A percentile compares a stretch with the other conserved stretches of the same genome.
Conservation (phyloP, 768 basidiomycete species). For the Pisolithus sp. region DNA sequence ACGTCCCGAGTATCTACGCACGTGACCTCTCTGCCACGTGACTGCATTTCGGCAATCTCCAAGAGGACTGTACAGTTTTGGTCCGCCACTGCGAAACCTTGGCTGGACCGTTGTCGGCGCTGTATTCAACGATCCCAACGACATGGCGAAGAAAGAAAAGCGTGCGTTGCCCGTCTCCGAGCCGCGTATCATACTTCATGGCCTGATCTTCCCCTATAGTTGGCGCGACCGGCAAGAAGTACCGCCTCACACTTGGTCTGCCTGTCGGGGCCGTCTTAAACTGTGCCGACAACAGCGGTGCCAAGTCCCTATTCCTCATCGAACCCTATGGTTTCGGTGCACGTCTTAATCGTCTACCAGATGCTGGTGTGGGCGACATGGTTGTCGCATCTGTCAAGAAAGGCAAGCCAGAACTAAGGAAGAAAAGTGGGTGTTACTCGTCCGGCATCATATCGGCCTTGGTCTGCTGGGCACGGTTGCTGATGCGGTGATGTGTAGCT, state of each 20-base stretch:
- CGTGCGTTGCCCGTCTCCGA: background rate
- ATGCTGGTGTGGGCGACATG: conserved; percentile 94
- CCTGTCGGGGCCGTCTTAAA: conserved; percentile 93
- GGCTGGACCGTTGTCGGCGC: background rate
- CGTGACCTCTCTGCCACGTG: background rate
- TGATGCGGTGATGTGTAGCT: conserved; percentile 42
- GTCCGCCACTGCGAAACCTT: background rate
- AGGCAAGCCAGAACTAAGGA: conserved; percentile 98
- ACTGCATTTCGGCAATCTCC: background rate
- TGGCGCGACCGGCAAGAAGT: conserved; percentile 87
- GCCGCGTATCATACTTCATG: background rate
- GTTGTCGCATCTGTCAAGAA: conserved; percentile 97
- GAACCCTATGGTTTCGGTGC: conserved; percentile 95
- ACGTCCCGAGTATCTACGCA: background rate
- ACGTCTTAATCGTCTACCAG: conserved; percentile 94
- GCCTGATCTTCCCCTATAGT: conserved; percentile 23
- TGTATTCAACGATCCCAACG: background rate
- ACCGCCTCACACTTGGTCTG: conserved; percentile 90
- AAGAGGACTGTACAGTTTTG: background rate
- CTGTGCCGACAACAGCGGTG: conserved; percentile 99
- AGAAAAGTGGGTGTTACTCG: conserved; percentile 76
- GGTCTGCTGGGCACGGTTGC: background rate
- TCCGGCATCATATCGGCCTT: background rate
- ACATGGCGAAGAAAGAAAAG: conserved; percentile 2
- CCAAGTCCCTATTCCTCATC: conserved; percentile 92